phyloP scores from a whole-genome alignment of 306 rosid genomes.

The Ochetophila trinervis region DNA sequence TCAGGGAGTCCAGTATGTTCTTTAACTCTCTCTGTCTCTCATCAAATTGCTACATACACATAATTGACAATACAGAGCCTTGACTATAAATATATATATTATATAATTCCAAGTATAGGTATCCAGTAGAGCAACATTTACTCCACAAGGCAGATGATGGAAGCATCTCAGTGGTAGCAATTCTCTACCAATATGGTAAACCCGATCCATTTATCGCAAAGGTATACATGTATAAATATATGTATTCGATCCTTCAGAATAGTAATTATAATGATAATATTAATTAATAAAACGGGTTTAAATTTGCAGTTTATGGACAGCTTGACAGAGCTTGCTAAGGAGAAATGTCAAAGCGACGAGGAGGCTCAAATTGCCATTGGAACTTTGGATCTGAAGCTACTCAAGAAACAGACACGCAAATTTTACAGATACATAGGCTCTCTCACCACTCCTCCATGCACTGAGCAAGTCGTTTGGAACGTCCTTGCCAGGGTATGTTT shows the following conservation, averaged over 20 bases:
- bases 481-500: conserved; percentile 56
- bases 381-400: conserved; percentile 26
- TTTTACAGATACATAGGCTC: conserved; percentile 77
- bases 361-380: conserved; percentile 48
- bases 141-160: conserved; percentile 53
- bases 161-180: conserved; percentile 49
- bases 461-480: conserved; percentile 65
- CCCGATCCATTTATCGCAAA: conserved; percentile 50
- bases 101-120: conserved; percentile 25
- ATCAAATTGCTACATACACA: background rate
- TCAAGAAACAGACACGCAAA: conserved; percentile 36
- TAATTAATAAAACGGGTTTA: too few species aligned
- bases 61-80: background rate
- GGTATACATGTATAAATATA: conserved; percentile 39
- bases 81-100: background rate
- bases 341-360: conserved; percentile 21
- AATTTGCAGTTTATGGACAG: conserved; percentile 45
- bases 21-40: conserved; percentile 11
- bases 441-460: conserved; percentile 86
- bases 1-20: conserved; percentile 53
- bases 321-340: conserved; percentile 39
- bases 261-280: too few species aligned
- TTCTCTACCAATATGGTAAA: conserved; percentile 49
- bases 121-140: conserved; percentile 64
- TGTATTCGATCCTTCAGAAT: too few species aligned